Percentiles rank a stretch among this genome's conserved stretches.
Conservation (phyloP, 176 grass and related monocot genomes). For the Metroxylon sagu region DNA sequence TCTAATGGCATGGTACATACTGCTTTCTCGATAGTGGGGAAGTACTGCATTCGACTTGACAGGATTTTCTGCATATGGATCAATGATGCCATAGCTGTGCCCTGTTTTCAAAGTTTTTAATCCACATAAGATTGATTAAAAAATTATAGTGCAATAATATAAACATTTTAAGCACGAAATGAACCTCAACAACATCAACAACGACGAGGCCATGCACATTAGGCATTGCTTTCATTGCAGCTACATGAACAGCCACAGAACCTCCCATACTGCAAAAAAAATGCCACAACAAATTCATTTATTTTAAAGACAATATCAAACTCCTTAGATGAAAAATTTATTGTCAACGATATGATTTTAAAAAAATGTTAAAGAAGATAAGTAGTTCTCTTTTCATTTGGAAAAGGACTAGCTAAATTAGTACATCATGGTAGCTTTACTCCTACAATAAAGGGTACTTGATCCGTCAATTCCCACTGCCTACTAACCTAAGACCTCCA, state of each 20-base stretch:
- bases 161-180: slow-evolving; percentile 18
- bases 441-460: too few relatives aligned
- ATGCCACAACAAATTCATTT: neutral
- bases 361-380: too few relatives aligned
- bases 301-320: neutral
- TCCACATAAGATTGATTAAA: too few relatives aligned
- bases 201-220: slow-evolving; percentile 84
- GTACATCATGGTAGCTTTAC: too few relatives aligned
- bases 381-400: too few relatives aligned
- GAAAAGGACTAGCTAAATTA: too few relatives aligned
- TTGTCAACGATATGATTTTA: too few relatives aligned
- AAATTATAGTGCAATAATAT: neutral
- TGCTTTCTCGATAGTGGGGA: slow-evolving; percentile 74
- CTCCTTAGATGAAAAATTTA: too few relatives aligned
- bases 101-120: slow-evolving; percentile 35
- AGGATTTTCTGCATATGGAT: slow-evolving; percentile 98
- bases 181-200: slow-evolving; percentile 95
- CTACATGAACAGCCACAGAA: slow-evolving; percentile 88
- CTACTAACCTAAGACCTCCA: too few relatives aligned
- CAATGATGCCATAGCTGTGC: slow-evolving; percentile 92
- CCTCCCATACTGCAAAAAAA: slow-evolving; percentile 68
- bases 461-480: too few relatives aligned
- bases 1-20: slow-evolving; percentile 29
- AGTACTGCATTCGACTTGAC: slow-evolving; percentile 64
- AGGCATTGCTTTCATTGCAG: slow-evolving; percentile 55